These are phyloP conservation scores for Neurospora sp. DNA, from an alignment of 495 filamentous ascomycete species.

Conservation along the genomic window DNA sequence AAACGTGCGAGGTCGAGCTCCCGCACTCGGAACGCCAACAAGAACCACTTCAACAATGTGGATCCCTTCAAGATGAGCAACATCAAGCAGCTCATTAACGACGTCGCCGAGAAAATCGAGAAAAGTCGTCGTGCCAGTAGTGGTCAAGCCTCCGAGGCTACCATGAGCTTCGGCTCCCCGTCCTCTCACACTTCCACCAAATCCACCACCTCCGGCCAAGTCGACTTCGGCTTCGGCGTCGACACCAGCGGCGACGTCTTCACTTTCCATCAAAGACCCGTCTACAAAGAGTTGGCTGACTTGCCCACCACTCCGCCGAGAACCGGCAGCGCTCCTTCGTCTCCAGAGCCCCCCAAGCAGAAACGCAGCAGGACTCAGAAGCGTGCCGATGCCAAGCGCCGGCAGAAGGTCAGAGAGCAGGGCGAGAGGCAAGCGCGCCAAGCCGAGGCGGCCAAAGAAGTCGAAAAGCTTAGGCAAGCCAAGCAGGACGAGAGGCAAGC, in stretches of 20 bases:
- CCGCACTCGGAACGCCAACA: neutral
- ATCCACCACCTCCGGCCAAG: neutral
- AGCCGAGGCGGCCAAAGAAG: neutral
- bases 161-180: neutral
- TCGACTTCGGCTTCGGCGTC: neutral
- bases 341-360: neutral
- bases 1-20: neutral
- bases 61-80: neutral
- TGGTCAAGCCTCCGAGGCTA: neutral
- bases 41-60: neutral
- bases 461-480: neutral
- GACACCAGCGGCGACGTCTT: neutral
- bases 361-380: neutral
- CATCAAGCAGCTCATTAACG: neutral
- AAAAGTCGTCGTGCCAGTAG: neutral
- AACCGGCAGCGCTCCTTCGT: neutral
- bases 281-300: neutral
- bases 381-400: neutral
- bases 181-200: neutral
- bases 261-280: neutral
- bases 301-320: neutral
- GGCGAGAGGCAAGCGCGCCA: neutral
- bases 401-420: neutral
- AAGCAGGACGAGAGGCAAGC: neutral
- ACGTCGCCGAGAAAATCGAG: neutral